Evolutionary conservation across 805 yeast species (phyloP).

Genomic region (Kazachstania taianensis): DNA sequence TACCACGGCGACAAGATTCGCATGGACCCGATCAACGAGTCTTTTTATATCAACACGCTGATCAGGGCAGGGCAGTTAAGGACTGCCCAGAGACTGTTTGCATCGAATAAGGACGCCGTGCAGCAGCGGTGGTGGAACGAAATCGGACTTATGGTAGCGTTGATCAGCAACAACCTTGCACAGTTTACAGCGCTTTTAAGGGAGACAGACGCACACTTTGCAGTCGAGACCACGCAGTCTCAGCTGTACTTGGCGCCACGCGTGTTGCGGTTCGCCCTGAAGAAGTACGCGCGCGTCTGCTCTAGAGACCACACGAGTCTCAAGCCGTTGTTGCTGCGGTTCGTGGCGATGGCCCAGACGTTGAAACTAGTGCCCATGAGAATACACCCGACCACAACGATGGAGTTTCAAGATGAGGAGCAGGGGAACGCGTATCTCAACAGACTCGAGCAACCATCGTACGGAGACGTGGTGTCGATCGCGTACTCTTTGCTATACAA

Average conservation of each 20-base stretch:
- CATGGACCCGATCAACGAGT: conserved; percentile 43
- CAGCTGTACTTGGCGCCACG: conserved; percentile 31
- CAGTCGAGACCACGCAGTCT: conserved; percentile 3
- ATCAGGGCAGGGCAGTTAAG: conserved; percentile 26
- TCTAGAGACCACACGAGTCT: conserved; percentile 20
- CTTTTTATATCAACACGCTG: conserved; percentile 38
- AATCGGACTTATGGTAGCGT: conserved; percentile 34
- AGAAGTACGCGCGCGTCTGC: conserved; percentile 23
- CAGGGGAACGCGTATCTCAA: conserved; percentile 26
- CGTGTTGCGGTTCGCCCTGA: conserved; percentile 29
- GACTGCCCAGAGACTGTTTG: conserved; percentile 32
- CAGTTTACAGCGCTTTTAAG: conserved; percentile 31
- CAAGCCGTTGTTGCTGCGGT: conserved; percentile 26
- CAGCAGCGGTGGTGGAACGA: conserved; percentile 47
- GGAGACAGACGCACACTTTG: conserved; percentile 21
- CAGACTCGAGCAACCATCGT: conserved; percentile 19
- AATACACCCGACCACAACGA: neutral
- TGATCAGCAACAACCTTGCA: conserved; percentile 27
- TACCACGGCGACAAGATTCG: conserved; percentile 34
- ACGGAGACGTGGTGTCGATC: conserved; percentile 20
- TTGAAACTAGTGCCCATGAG: conserved; percentile 13
- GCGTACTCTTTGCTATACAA: conserved; percentile 19
- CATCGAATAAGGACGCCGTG: conserved; percentile 27
- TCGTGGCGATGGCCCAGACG: conserved; percentile 18
- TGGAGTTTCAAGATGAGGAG: conserved; percentile 19